Percentiles rank a stretch among this genome's conserved stretches.
phyloP scores from a whole-genome alignment of 495 filamentous ascomycete species.

The Pyrenopolyporus hunteri region DNA sequence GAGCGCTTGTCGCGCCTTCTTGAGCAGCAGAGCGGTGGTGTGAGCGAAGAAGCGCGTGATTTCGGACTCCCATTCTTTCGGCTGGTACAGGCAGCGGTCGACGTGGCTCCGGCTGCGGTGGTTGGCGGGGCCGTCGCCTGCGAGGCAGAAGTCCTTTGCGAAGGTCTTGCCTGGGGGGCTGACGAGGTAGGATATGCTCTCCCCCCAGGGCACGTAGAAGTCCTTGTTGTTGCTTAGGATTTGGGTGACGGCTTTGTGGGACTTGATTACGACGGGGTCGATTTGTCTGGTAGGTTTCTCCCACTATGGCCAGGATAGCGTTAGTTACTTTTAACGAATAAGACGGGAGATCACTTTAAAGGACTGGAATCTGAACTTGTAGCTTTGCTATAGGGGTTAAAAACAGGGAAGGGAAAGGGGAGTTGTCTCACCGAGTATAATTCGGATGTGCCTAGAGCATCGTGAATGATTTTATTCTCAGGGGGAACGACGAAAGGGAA shows the following conservation, averaged over 20 bases:
- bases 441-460: constrained; percentile 62
- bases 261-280: constrained; percentile 60
- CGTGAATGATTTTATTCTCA: constrained; percentile 71
- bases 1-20: constrained; percentile 57
- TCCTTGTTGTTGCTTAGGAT: constrained; percentile 60
- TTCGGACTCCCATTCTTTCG: constrained; percentile 57
- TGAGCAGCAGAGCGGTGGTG: constrained; percentile 64
- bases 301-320: constrained; percentile 41
- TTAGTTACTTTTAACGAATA: background rate
- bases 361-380: no score
- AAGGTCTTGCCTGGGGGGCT: constrained; percentile 50
- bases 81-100: constrained; percentile 59
- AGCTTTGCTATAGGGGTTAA: background rate
- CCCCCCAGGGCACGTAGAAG: constrained; percentile 68
- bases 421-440: constrained; percentile 58
- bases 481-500: constrained; percentile 75
- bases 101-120: constrained; percentile 56
- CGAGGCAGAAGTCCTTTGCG: constrained; percentile 57
- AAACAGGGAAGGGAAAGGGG: background rate
- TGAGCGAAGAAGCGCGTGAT: constrained; percentile 65
- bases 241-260: constrained; percentile 62
- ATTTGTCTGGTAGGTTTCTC: constrained; percentile 60
- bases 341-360: background rate
- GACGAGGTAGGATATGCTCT: constrained; percentile 59
- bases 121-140: constrained; percentile 57